phyloP scores from a whole-genome alignment of 129 eudicot species.

The Flaveria trinervia region DNA sequence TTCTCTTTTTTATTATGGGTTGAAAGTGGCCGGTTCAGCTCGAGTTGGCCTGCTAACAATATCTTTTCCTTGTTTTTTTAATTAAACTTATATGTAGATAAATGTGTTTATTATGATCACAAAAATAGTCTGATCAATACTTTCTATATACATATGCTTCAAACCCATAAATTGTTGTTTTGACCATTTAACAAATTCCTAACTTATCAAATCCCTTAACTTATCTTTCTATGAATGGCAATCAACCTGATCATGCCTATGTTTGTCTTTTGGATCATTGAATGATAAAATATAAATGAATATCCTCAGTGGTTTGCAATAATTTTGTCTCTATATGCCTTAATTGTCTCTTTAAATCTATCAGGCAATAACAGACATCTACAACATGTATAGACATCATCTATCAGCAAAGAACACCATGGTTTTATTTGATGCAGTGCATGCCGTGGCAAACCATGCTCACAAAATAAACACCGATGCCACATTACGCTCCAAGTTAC shows the following conservation, averaged over 20 bases:
- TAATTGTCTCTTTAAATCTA: slow-evolving; percentile 16
- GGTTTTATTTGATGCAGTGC: slow-evolving; percentile 63
- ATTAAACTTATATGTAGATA: background rate
- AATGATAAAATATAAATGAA: background rate
- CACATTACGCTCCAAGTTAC: slow-evolving; percentile 62
- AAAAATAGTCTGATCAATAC: background rate
- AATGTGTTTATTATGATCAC: background rate
- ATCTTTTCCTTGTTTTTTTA: background rate
- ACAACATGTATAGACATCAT: slow-evolving; percentile 60
- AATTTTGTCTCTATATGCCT: background rate
- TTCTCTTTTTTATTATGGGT: background rate
- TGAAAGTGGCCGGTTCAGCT: background rate
- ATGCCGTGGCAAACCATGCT: slow-evolving; percentile 65
- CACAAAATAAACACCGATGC: slow-evolving; percentile 68
- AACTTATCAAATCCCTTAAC: background rate
- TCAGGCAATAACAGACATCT: slow-evolving; percentile 90
- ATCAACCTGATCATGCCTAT: background rate
- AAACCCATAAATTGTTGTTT: slow-evolving; percentile 11
- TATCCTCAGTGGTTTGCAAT: slow-evolving; percentile 3
- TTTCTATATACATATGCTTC: background rate
- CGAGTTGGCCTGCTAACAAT: background rate
- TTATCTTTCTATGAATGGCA: slow-evolving; percentile 1
- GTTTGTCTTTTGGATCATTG: background rate
- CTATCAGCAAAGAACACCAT: slow-evolving; percentile 63
- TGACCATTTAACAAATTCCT: background rate